Conservation (phyloP, 441 rosid genomes). For the Bruguiera hainesii region DNA sequence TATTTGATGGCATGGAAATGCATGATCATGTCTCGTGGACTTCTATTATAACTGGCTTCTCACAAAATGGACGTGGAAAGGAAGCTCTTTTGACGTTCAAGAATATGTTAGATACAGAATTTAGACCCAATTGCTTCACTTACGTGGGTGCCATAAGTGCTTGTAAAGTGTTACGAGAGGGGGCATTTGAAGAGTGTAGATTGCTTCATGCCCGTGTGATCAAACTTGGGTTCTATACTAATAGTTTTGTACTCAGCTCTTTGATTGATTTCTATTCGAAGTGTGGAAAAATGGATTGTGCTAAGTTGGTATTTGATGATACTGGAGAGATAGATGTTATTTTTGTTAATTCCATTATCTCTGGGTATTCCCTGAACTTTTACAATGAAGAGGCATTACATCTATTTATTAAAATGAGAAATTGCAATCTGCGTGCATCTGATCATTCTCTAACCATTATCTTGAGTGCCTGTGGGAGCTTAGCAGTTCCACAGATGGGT, state of each 20-base stretch:
- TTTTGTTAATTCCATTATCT: too few species aligned
- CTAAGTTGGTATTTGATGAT: too few species aligned
- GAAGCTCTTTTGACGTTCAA: slow-evolving; percentile 22
- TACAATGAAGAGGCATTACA: too few species aligned
- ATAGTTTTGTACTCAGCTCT: slow-evolving; percentile 16
- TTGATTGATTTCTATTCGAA: too few species aligned
- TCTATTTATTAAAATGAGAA: too few species aligned
- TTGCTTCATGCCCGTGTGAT: slow-evolving; percentile 14
- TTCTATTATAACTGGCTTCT: slow-evolving; percentile 22
- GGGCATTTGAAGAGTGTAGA: slow-evolving; percentile 2
- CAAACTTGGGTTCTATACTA: slow-evolving; percentile 11
- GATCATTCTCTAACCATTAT: slow-evolving; percentile 17
- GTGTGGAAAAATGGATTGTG: too few species aligned
- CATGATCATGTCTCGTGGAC: slow-evolving; percentile 30
- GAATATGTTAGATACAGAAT: slow-evolving; percentile 11
- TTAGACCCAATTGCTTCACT: slow-evolving; percentile 9
- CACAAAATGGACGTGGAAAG: slow-evolving; percentile 14
- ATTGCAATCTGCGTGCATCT: too few species aligned
- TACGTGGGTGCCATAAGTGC: slow-evolving; percentile 2
- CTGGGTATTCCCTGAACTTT: too few species aligned
- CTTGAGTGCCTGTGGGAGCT: slow-evolving; percentile 21
- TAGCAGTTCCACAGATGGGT: slow-evolving; percentile 15
- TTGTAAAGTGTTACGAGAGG: slow-evolving; percentile 1
- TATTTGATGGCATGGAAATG: background rate
- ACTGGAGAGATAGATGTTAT: too few species aligned